phyloP scores from a whole-genome alignment of 768 basidiomycete species.

The Phylloporus scabripes region DNA sequence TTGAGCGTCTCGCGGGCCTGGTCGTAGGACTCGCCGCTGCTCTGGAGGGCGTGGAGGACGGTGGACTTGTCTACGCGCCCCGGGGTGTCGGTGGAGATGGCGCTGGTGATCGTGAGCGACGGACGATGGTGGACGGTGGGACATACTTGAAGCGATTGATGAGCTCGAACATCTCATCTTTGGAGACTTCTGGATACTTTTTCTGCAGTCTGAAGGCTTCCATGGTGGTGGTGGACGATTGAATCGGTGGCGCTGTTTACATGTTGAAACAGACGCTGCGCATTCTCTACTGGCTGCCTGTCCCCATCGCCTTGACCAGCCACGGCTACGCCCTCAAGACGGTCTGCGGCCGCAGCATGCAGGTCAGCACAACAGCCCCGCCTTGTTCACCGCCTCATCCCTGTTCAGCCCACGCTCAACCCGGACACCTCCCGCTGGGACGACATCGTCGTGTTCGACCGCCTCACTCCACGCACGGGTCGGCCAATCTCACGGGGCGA shows the following conservation, averaged over 20 bases:
- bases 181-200: conserved; percentile 86
- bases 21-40: conserved; percentile 86
- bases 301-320: conserved; percentile 42
- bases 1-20: conserved; percentile 86
- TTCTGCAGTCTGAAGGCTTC: conserved; percentile 82
- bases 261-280: conserved; percentile 2
- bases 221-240: conserved; percentile 40
- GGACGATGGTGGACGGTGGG: neutral
- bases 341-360: conserved; percentile 66
- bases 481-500: conserved; percentile 48
- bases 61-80: conserved; percentile 79
- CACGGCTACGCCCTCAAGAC: conserved; percentile 49
- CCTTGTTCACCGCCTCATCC: conserved; percentile 1
- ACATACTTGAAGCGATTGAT: conserved; percentile 95
- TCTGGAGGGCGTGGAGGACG: conserved; percentile 73
- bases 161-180: conserved; percentile 93
- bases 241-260: no score
- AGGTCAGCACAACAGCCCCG: conserved; percentile 39
- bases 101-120: conserved; percentile 35
- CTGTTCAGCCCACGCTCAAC: conserved; percentile 66
- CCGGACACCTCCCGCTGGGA: conserved; percentile 58
- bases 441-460: conserved; percentile 63
- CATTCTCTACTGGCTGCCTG: conserved; percentile 55
- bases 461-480: conserved; percentile 35
- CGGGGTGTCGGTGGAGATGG: conserved; percentile 71